Base-by-base conservation (phyloP, 805 yeast species). In the Candida krabiensis region DNA sequence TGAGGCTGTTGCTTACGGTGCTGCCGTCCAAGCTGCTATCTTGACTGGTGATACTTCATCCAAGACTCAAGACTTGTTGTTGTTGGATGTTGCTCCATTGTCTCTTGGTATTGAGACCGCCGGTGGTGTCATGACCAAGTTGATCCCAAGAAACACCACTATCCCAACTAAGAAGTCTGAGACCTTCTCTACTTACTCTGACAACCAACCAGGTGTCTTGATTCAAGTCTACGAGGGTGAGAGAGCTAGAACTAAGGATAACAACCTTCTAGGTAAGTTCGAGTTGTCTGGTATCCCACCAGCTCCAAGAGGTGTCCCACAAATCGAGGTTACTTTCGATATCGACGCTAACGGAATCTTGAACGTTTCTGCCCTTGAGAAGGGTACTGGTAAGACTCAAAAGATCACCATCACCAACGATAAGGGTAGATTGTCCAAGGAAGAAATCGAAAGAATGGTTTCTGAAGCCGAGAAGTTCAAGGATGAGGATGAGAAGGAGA, bases 1-100 rank as follows among this genome's bases (percentile, higher is more conserved):
- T 77, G 97, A 89, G 75, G 97, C 97, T 61, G 97, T 89, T 70
- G 97, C 97, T 62, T 89, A 89, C 74, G 96, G 97, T 83, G 97
- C 97, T 56, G 96, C 96, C 49, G 96, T 89, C 55, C 97, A 89
- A 77, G 96, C 96, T 54, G 96, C 96, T 55, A 89, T 89, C 64
- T 79, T 89, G 65, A 80, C 96, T 46, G 97, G 97, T 74, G 96
- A 89, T 71, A 83, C 91, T 55, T 89, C 96, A 28, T 82, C 96
- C 47, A 88, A 88, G 84, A 90, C 96, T 46, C 96, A 89, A 76
- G 97, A 89, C 69, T 76, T 89, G 68, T 75, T 91, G 65, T 78
- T 90, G 63, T 80, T 91, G 66, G 98, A 90, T 79, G 97, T 90
- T 67, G 95, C 97, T 61, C 97, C 98, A 38, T 69, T 85, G 59